phyloP scores from a whole-genome alignment of 176 grass and related monocot genomes.

The Aegilops umbellulata region DNA sequence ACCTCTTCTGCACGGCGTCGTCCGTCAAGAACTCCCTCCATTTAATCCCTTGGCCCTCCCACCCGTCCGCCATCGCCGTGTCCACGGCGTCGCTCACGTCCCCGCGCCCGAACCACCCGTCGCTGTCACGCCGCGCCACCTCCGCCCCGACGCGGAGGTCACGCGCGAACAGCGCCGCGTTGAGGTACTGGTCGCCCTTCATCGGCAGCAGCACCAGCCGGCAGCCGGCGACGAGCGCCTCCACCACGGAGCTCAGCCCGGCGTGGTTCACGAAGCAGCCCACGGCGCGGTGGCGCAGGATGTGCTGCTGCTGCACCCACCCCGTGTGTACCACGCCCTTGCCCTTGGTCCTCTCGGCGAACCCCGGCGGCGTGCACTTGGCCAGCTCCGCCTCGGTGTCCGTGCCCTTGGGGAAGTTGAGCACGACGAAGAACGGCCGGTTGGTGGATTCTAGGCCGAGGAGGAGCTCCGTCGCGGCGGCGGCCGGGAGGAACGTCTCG shows the following conservation, averaged over 20 bases:
- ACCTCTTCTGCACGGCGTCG: constrained; percentile 22
- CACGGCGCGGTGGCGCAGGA: constrained; percentile 26
- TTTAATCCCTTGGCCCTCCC: not conserved
- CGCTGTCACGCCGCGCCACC: not conserved
- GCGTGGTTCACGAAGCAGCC: constrained; percentile 59
- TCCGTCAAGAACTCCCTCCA: constrained; percentile 51
- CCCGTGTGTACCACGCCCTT: not conserved
- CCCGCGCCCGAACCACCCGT: constrained; percentile 15
- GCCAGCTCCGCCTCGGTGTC: not conserved
- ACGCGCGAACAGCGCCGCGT: constrained; percentile 19
- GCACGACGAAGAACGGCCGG: constrained; percentile 44
- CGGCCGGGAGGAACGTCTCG: constrained; percentile 41
- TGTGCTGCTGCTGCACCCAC: not conserved
- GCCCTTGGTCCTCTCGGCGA: not conserved
- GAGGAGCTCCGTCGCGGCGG: constrained; percentile 38
- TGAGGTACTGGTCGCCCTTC: not conserved
- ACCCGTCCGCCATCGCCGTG: not conserved
- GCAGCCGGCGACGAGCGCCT: not conserved
- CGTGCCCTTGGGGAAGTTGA: constrained; percentile 37
- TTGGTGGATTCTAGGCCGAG: constrained; percentile 45
- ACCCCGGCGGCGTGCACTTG: not conserved
- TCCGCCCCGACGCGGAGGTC: constrained; percentile 33
- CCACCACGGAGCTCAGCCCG: constrained; percentile 35
- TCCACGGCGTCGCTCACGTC: constrained; percentile 22
- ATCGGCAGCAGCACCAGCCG: not conserved